phyloP scores from a whole-genome alignment of 2,329 filamentous ascomycete species.

The Ilyonectria sp. region DNA sequence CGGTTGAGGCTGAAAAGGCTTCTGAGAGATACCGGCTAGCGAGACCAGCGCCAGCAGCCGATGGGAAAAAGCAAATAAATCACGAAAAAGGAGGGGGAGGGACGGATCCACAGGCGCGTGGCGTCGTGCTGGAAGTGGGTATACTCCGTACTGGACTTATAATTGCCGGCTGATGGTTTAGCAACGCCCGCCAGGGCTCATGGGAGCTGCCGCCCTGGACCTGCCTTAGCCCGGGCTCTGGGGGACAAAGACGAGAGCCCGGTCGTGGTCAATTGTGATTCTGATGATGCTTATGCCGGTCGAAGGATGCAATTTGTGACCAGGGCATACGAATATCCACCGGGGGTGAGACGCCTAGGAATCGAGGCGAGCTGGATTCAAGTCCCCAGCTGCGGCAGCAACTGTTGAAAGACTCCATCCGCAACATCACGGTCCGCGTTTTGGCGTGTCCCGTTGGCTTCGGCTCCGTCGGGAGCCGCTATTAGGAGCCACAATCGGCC shows the following conservation, averaged over 20 bases:
- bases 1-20: slow-evolving; percentile 47
- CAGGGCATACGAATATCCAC: slow-evolving; percentile 18
- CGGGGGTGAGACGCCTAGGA: slow-evolving; percentile 8
- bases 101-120: slow-evolving; percentile 44
- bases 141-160: slow-evolving; percentile 34
- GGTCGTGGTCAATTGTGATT: slow-evolving; percentile 10
- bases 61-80: slow-evolving; percentile 38
- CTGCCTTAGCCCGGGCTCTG: slow-evolving; percentile 26
- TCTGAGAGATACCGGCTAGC: slow-evolving; percentile 33
- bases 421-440: background rate
- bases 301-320: slow-evolving; percentile 18
- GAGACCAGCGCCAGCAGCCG: slow-evolving; percentile 44
- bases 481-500: slow-evolving; percentile 5
- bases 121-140: slow-evolving; percentile 40
- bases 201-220: slow-evolving; percentile 17
- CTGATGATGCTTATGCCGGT: slow-evolving; percentile 11
- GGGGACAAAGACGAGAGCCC: slow-evolving; percentile 9
- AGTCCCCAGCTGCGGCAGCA: slow-evolving; percentile 7
- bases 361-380: slow-evolving; percentile 3
- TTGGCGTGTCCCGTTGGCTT: background rate
- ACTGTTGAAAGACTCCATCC: slow-evolving; percentile 8
- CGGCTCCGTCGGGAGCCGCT: slow-evolving; percentile 23
- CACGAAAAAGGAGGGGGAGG: slow-evolving; percentile 28
- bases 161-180: slow-evolving; percentile 31
- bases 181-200: slow-evolving; percentile 23